Base-by-base conservation (phyloP, 2,329 filamentous ascomycete species). In the Colletotrichum lentis region DNA sequence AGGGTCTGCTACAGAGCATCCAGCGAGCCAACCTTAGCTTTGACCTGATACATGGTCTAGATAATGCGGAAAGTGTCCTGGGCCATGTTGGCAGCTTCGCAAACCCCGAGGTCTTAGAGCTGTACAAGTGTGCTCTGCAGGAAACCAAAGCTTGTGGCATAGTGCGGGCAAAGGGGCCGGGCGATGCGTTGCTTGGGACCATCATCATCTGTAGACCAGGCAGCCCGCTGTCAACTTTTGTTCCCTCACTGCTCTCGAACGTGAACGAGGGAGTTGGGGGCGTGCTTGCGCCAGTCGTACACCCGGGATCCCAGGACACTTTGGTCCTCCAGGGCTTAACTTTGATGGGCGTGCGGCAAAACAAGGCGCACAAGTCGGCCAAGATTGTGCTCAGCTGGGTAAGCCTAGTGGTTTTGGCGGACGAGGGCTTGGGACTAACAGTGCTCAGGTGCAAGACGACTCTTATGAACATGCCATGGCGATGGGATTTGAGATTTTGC, bases 351-450 rank as follows among this genome's bases (percentile, higher is more conserved):
- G 88, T 96, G 73, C 87, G 91, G 65, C 93, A 96, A 79, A 91
- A 93, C 77, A 95, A 94, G 78, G 87, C 87, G 72, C 88, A 94
- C 75, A 92, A 91, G 69, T 89, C 91, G 59, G 86, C 86, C 71
- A 89, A 89, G 67, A 91, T 90, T 60, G 82, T 96, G 54, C 79
- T 97, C 66, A 93, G 93, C 77, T 94, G 92, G 87, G 93, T 96
- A 80, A 83, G 90, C 84, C 14, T 57, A 10, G 8, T 10, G 39
- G 7, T 46, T 37, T 7, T 11, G 1, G 16, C 14, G 20, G 18
- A 16, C 7, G 0, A 3, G 20, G 24, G 14, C 1, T 2, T 22
- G 43, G 22, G 10, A 46, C 69, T 77, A 68, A 77, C 57, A n/a
- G 5, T 5, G 43, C 61, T 56, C 72, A 92, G 90, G 89, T 90